Base-by-base conservation (phyloP, 208 protist genomes). In the Crithidia acanthocephali region DNA sequence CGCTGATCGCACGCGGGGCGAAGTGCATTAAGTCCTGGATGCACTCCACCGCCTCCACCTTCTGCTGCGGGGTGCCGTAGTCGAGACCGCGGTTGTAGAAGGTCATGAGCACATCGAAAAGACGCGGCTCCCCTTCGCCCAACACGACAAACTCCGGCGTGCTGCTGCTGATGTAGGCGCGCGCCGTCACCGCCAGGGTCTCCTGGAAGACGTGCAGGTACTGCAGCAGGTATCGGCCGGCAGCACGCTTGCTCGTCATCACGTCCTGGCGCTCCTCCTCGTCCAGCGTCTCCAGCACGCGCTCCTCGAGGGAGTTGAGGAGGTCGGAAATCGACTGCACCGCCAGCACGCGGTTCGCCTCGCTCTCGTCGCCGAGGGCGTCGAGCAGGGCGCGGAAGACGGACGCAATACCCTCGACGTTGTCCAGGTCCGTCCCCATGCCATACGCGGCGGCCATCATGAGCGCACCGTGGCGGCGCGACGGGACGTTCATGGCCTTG, bases 81-180 rank as follows among this genome's bases (percentile, higher is more conserved):
- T 97, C 92, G 28, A 97, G 81, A 20, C 88, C 88, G 51, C 90
- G 83, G 69, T 94, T 91, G 82, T 95, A 97, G 70, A 95, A 91
- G 16, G 79, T 57, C 86, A 95, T 93, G 61, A 97, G 80, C 20
- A 70, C 74, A 42, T 97, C 90, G 75, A 97, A 95, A 28, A 95
- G 76, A 16, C 86, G 83, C 44, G 88, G 89, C 48, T 92, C 81
- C 27, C 89, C 92, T 23, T 92, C 84, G 18, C 72, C 87, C 30
- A 97, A 83, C 9, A 94, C 84, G 60, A 40, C 35, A 61, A 97
- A 95, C 53, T 90, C 80, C 18, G 87, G 67, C 68, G 62, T 84
- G 47, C 72, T 78, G 63, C 71, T 84, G 37, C 64, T 66, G 28
- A 93, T 73, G 50, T 74, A 80, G 22, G 84, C 73, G 52, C 90